phyloP scores from a whole-genome alignment of 495 filamentous ascomycete species.

The Arthonia radiata region DNA sequence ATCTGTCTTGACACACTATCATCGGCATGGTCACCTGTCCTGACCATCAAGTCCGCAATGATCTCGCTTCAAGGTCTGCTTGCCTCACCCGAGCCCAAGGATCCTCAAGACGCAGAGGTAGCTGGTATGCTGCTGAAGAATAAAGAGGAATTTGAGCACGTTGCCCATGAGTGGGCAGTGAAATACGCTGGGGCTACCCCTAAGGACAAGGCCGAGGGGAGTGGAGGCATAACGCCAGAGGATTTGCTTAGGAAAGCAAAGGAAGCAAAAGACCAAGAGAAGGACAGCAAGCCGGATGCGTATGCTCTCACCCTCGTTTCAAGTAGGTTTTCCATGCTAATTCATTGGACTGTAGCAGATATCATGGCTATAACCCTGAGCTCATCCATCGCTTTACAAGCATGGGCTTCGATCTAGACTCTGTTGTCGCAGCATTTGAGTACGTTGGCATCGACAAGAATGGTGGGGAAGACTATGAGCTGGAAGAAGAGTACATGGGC shows the following conservation, averaged over 20 bases:
- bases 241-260: constrained; percentile 13
- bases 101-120: constrained; percentile 92
- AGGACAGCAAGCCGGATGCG: constrained; percentile 18
- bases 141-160: constrained; percentile 53
- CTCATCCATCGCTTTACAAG: constrained; percentile 69
- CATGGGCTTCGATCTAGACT: constrained; percentile 87
- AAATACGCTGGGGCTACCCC: constrained; percentile 59
- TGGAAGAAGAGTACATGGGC: constrained; percentile 69
- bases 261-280: constrained; percentile 25
- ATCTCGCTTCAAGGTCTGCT: constrained; percentile 83
- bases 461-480: constrained; percentile 52
- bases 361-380: constrained; percentile 69
- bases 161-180: constrained; percentile 76
- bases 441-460: constrained; percentile 58
- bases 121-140: constrained; percentile 68
- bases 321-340: constrained; percentile 5
- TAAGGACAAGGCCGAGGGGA: constrained; percentile 21
- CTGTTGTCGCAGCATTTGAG: constrained; percentile 65
- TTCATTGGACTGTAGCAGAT: constrained; percentile 22
- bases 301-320: constrained; percentile 3
- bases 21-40: constrained; percentile 73
- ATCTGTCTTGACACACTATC: constrained; percentile 93
- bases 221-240: constrained; percentile 21
- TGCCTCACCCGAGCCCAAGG: constrained; percentile 80
- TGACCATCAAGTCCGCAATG: constrained; percentile 87